phyloP scores from a whole-genome alignment of 1,284 basidiomycete genomes.

The Inonotus obliquus region DNA sequence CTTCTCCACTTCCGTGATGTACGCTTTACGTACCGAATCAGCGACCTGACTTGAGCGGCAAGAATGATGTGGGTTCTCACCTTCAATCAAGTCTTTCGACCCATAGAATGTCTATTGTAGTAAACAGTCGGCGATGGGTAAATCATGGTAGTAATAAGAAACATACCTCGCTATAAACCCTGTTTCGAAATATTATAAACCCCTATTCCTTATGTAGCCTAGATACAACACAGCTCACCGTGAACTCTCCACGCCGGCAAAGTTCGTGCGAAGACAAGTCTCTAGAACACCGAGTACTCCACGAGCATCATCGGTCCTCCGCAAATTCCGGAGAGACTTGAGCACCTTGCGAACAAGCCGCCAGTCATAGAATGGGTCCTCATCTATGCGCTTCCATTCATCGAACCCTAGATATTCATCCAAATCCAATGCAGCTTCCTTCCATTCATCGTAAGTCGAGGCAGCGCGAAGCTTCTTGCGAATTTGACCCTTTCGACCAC shows the following conservation, averaged over 20 bases:
- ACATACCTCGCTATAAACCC: constrained; percentile 84
- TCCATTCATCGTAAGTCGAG: constrained; percentile 79
- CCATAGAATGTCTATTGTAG: constrained; percentile 75
- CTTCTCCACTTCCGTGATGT: constrained; percentile 74
- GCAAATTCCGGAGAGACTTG: constrained; percentile 53
- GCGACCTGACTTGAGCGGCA: neutral
- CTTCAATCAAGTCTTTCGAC: constrained; percentile 84
- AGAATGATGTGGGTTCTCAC: constrained; percentile 34
- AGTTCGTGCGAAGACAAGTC: constrained; percentile 89
- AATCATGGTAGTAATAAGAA: constrained; percentile 9
- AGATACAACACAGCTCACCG: constrained; percentile 37
- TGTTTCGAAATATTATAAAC: constrained; percentile 23
- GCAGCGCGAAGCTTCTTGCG: constrained; percentile 74
- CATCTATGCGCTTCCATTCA: constrained; percentile 84
- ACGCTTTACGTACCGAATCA: constrained; percentile 42
- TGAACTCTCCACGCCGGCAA: constrained; percentile 90
- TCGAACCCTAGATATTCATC: constrained; percentile 83
- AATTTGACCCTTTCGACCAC: constrained; percentile 78
- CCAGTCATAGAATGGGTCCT: constrained; percentile 89
- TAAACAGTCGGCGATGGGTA: neutral
- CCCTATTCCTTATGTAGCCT: neutral
- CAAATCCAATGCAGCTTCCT: constrained; percentile 70
- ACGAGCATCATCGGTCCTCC: constrained; percentile 74
- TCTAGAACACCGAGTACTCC: constrained; percentile 89
- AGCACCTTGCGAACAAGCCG: constrained; percentile 70